Evolutionary conservation across 495 filamentous ascomycete genomes (phyloP).

Genomic region (Penicillium goetzii): DNA sequence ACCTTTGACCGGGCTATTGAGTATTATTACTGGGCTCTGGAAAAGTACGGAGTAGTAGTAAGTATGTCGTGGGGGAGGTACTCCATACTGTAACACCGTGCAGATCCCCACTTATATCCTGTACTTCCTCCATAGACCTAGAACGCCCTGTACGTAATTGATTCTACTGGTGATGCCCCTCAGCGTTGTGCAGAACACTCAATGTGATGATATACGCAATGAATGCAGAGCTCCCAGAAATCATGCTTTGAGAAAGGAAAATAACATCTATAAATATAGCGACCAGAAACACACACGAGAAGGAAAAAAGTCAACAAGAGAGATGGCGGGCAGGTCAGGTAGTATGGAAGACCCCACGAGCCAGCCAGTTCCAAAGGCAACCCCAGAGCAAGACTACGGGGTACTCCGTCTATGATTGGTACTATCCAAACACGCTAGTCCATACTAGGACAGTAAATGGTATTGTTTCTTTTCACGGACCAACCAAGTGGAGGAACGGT

Average conservation of each 20-base stretch:
- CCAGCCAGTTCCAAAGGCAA: background rate
- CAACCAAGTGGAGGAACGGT: background rate
- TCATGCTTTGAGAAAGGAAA: background rate
- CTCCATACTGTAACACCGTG: background rate
- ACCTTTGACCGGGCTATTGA: background rate
- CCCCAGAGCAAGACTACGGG: background rate
- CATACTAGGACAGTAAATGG: background rate
- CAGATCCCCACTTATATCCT: background rate
- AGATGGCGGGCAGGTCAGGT: background rate
- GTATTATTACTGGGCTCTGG: background rate
- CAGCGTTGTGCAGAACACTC: background rate
- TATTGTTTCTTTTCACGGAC: background rate
- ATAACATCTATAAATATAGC: background rate
- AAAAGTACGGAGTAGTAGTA: background rate
- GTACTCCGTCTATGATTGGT: background rate
- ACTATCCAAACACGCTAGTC: background rate
- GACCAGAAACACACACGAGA: background rate
- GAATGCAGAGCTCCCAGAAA: background rate
- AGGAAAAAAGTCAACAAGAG: background rate
- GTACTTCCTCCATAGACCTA: no score
- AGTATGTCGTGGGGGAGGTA: background rate
- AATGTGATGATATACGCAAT: background rate
- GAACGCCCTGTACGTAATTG: conserved; percentile 1
- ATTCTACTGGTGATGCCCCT: background rate
- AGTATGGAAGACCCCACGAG: background rate